Evolutionary conservation across 192 early-diverging fungal genomes (phyloP).

Genomic region (Paraglomus brasilianum): DNA sequence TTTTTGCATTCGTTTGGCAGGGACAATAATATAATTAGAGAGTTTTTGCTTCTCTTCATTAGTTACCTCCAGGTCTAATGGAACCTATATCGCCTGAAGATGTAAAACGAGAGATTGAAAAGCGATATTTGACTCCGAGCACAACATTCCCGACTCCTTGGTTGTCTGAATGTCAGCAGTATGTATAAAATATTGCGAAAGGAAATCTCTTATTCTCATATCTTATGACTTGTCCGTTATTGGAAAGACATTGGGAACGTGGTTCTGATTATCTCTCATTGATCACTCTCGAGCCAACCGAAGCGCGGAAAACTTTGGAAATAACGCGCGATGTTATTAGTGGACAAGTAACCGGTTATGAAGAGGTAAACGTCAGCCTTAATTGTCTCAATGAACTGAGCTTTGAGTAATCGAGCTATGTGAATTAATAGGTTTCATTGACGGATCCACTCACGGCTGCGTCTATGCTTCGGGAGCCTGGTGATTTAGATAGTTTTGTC

Average conservation of each 20-base stretch:
- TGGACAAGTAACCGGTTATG: slow-evolving; percentile 48
- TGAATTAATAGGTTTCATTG: slow-evolving; percentile 18
- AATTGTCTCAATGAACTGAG: slow-evolving; percentile 29
- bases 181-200: slow-evolving; percentile 29
- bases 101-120: slow-evolving; percentile 51
- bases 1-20: too few relatives aligned
- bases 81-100: slow-evolving; percentile 39
- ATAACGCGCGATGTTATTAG: slow-evolving; percentile 55
- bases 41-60: neutral
- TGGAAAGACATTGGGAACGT: slow-evolving; percentile 42
- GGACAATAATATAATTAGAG: too few relatives aligned
- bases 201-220: slow-evolving; percentile 11
- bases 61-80: slow-evolving; percentile 6
- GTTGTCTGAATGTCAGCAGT: slow-evolving; percentile 57
- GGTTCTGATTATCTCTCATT: slow-evolving; percentile 45
- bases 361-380: slow-evolving; percentile 37
- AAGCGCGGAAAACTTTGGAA: slow-evolving; percentile 47
- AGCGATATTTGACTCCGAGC: slow-evolving; percentile 52
- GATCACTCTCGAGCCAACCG: slow-evolving; percentile 44
- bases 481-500: slow-evolving; percentile 62
- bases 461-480: slow-evolving; percentile 64
- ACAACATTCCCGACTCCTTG: slow-evolving; percentile 53
- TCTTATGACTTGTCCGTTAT: neutral
- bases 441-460: slow-evolving; percentile 38
- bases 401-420: neutral